These are phyloP conservation scores for Venturia asperata DNA, from an alignment of 2,329 filamentous ascomycete species.

Conservation along the genomic window DNA sequence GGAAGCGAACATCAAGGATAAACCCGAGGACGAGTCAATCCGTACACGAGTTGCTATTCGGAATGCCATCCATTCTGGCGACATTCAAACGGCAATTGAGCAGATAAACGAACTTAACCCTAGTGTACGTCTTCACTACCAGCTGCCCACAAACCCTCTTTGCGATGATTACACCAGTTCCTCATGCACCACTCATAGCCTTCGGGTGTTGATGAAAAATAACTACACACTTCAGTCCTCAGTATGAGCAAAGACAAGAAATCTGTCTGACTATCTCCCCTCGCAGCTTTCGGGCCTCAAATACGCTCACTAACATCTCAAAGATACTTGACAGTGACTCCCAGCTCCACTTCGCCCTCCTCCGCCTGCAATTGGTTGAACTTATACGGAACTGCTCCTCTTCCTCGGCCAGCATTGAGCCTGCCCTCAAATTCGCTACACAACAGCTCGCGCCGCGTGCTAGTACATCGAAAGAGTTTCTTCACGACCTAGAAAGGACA, in stretches of 20 bases:
- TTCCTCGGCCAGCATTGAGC: conserved; percentile 61
- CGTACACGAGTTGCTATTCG: conserved; percentile 74
- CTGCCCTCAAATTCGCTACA: conserved; percentile 80
- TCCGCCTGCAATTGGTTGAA: conserved; percentile 89
- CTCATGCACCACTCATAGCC: conserved; percentile 99
- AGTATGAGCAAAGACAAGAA: conserved; percentile 61
- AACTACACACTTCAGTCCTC: conserved; percentile 70
- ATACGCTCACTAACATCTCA: neutral
- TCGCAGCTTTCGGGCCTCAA: neutral
- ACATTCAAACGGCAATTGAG: conserved; percentile 79
- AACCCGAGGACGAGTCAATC: conserved; percentile 66
- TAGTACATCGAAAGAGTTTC: conserved; percentile 70
- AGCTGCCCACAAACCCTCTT: conserved; percentile 20
- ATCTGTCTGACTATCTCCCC: conserved; percentile 18
- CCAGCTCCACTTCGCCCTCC: conserved; percentile 77
- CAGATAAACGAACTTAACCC: conserved; percentile 84
- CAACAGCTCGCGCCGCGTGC: conserved; percentile 81
- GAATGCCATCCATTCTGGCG: conserved; percentile 74
- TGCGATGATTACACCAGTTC: conserved; percentile 83
- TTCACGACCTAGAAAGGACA: conserved; percentile 82
- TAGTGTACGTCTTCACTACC: conserved; percentile 58
- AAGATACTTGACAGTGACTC: conserved; percentile 83
- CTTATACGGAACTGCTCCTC: conserved; percentile 72
- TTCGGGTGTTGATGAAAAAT: conserved; percentile 84
- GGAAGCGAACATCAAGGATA: conserved; percentile 79